Percentiles rank a stretch among this genome's conserved stretches.
These are phyloP conservation scores for Tetragonia tetragonoides DNA, from an alignment of 148 eudicot species.

Conservation along the genomic window DNA sequence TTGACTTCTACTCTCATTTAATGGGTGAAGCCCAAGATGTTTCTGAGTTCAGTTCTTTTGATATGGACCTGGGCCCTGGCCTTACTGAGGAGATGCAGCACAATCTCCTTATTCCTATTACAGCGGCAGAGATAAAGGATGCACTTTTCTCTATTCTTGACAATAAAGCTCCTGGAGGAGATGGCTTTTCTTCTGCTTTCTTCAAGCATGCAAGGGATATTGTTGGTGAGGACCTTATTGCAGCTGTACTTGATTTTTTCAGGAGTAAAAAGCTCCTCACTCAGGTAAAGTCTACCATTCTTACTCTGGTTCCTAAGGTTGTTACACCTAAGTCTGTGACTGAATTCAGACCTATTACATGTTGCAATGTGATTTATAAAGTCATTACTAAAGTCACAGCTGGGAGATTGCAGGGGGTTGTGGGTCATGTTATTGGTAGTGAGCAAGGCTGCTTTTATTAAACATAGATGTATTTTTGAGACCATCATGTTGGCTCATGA, in stretches of 20 bases:
- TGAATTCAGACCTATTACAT: not conserved
- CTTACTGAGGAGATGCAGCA: too few relatives aligned
- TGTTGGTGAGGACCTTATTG: not conserved
- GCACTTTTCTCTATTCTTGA: too few relatives aligned
- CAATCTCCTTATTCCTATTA: too few relatives aligned
- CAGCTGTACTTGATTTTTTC: not conserved
- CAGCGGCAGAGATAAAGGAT: too few relatives aligned
- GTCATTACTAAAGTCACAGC: not conserved
- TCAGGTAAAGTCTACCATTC: not conserved
- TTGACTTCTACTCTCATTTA: too few relatives aligned
- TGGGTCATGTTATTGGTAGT: too few relatives aligned
- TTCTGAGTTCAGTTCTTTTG: too few relatives aligned
- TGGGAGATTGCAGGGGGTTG: not conserved
- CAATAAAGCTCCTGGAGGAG: too few relatives aligned
- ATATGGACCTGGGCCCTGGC: too few relatives aligned
- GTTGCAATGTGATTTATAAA: not conserved
- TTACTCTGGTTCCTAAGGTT: too few relatives aligned
- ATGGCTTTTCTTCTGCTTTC: too few relatives aligned
- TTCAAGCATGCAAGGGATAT: not conserved
- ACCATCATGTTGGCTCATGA: not conserved
- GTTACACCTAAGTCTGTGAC: not conserved
- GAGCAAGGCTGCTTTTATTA: not conserved
- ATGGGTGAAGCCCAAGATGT: too few relatives aligned
- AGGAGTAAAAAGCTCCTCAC: not conserved
- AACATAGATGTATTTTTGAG: not conserved